These are phyloP conservation scores for Diaporthe australafricana DNA, from an alignment of 2,329 filamentous ascomycete species.

Conservation along the genomic window DNA sequence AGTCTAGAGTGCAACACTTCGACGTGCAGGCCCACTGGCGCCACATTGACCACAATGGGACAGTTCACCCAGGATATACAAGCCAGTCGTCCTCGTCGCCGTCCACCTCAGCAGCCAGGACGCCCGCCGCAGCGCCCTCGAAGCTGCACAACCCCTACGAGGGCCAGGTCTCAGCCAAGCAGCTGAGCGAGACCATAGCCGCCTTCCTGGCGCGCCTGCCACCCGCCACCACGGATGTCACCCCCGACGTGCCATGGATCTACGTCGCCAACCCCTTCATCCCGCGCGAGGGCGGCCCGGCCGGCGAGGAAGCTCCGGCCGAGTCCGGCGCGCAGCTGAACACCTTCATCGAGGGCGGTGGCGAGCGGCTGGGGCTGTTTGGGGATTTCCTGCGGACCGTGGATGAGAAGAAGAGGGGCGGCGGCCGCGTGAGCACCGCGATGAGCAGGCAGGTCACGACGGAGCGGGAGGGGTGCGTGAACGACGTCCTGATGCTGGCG, in stretches of 20 bases:
- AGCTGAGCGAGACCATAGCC: constrained; percentile 50
- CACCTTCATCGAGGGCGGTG: constrained; percentile 64
- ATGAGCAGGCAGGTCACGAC: constrained; percentile 61
- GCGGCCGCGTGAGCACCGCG: constrained; percentile 47
- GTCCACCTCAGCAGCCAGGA: constrained; percentile 13
- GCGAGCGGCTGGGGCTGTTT: constrained; percentile 60
- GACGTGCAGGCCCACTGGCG: constrained; percentile 53
- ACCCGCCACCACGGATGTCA: constrained; percentile 68
- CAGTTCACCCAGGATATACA: constrained; percentile 14
- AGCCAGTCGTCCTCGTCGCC: neutral
- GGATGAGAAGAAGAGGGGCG: constrained; percentile 39
- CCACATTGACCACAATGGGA: constrained; percentile 31
- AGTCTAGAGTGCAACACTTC: constrained; percentile 63
- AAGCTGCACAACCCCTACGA: constrained; percentile 70
- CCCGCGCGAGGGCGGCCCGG: constrained; percentile 53
- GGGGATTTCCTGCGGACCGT: constrained; percentile 61
- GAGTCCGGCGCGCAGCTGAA: constrained; percentile 57
- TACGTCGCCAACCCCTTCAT: constrained; percentile 76
- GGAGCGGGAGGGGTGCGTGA: constrained; percentile 60
- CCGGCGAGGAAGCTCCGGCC: constrained; percentile 62
- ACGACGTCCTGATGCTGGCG: constrained; percentile 72
- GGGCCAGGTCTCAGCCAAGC: constrained; percentile 65
- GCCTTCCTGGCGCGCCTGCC: constrained; percentile 76
- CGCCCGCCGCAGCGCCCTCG: constrained; percentile 3
- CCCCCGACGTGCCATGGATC: constrained; percentile 72